Evolutionary conservation across 768 basidiomycete genomes (phyloP).

Genomic region (Lactarius vividus): DNA sequence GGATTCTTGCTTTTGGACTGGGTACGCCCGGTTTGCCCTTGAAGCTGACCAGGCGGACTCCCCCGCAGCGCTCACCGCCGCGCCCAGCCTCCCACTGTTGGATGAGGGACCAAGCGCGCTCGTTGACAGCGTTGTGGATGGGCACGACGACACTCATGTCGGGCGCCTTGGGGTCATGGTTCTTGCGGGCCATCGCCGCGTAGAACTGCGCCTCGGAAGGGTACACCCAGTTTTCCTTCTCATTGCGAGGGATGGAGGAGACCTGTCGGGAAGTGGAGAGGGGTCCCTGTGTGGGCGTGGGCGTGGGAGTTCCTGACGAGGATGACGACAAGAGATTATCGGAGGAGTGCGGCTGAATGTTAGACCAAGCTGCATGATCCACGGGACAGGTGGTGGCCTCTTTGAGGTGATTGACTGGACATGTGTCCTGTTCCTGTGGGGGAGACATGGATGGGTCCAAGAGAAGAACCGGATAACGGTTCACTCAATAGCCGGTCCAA

Average conservation of each 20-base stretch:
- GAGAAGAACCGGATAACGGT: not conserved
- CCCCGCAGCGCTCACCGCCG: conserved; percentile 81
- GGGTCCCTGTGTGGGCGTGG: conserved; percentile 19
- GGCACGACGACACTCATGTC: conserved; percentile 97
- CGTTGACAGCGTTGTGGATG: conserved; percentile 99
- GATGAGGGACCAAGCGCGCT: conserved; percentile 54
- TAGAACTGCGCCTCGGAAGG: conserved; percentile 99
- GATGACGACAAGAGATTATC: conserved; percentile 9
- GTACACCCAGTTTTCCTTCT: conserved; percentile 88
- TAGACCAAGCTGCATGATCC: conserved; percentile 33
- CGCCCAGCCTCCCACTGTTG: conserved; percentile 59
- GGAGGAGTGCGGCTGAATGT: conserved; percentile 30
- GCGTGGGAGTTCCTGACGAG: not conserved
- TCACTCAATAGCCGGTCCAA: not conserved
- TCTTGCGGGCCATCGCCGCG: conserved; percentile 93
- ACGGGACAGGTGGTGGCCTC: conserved; percentile 33
- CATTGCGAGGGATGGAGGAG: conserved; percentile 81
- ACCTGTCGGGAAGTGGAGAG: conserved; percentile 74
- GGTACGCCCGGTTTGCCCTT: conserved; percentile 80
- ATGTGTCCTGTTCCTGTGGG: conserved; percentile 10
- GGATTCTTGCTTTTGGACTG: conserved; percentile 78
- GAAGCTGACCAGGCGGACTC: conserved; percentile 82
- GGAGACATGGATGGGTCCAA: conserved; percentile 13
- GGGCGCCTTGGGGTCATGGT: conserved; percentile 79
- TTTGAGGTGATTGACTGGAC: conserved; percentile 20